phyloP scores from a whole-genome alignment of 2,329 filamentous ascomycete genomes.

The Aspergillus jensenii region DNA sequence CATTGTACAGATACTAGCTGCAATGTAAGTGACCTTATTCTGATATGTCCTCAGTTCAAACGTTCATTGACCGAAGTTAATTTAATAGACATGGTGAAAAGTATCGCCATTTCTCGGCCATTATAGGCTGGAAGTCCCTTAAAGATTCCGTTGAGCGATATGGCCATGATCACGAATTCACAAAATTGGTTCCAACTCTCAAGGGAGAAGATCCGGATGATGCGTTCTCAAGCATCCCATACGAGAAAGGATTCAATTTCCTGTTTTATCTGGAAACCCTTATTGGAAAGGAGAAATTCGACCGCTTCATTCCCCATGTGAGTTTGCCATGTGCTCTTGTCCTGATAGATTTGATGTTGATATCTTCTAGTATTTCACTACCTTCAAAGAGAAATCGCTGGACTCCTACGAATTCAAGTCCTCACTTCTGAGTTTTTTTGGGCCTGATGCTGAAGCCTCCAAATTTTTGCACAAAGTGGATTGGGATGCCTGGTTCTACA shows the following conservation, averaged over 20 bases:
- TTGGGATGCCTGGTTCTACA: constrained; percentile 88
- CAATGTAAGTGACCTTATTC: constrained; percentile 27
- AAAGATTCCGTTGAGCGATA: constrained; percentile 76
- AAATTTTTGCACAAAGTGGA: constrained; percentile 70
- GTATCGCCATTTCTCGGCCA: constrained; percentile 89
- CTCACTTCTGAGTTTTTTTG: constrained; percentile 83
- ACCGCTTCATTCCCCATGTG: constrained; percentile 86
- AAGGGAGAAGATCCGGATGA: constrained; percentile 93
- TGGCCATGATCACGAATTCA: constrained; percentile 86
- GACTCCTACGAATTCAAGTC: constrained; percentile 94
- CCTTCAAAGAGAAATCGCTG: constrained; percentile 80
- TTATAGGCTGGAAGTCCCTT: constrained; percentile 92
- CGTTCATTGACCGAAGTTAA: neutral
- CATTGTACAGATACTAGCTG: constrained; percentile 37
- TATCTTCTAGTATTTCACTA: constrained; percentile 68
- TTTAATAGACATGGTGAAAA: constrained; percentile 69
- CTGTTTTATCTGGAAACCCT: constrained; percentile 86
- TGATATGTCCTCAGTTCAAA: neutral
- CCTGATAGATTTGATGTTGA: neutral
- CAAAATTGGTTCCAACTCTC: constrained; percentile 82
- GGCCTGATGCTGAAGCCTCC: constrained; percentile 59
- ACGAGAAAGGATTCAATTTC: constrained; percentile 96
- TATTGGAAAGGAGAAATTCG: constrained; percentile 81
- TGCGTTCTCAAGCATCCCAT: constrained; percentile 87
- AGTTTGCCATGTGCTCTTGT: constrained; percentile 8